Conservation (phyloP, 2,329 filamentous ascomycete species). For the Orbilia javanica region DNA sequence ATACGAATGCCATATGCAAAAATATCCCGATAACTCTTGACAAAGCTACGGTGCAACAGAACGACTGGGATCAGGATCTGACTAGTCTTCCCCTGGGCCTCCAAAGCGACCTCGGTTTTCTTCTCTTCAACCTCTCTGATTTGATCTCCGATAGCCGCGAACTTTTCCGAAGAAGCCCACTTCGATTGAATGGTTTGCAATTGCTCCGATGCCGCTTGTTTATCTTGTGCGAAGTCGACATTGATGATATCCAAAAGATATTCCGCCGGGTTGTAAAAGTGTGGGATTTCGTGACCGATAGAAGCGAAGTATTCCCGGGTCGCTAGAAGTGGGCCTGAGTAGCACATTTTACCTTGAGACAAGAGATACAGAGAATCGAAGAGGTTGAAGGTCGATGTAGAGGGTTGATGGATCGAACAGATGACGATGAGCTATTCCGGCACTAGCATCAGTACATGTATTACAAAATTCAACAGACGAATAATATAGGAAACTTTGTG, state of each 20-base stretch:
- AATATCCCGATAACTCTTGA: slow-evolving; percentile 86
- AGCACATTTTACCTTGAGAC: slow-evolving; percentile 77
- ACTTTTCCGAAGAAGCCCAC: slow-evolving; percentile 64
- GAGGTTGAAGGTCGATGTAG: slow-evolving; percentile 80
- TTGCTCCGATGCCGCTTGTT: slow-evolving; percentile 61
- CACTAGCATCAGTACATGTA: neutral
- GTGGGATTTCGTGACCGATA: slow-evolving; percentile 74
- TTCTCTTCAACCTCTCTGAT: slow-evolving; percentile 63
- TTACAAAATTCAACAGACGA: slow-evolving; percentile 3
- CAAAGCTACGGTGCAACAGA: slow-evolving; percentile 80
- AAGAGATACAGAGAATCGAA: slow-evolving; percentile 84
- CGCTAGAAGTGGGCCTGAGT: slow-evolving; percentile 75
- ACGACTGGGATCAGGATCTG: slow-evolving; percentile 70
- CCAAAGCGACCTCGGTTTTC: slow-evolving; percentile 60
- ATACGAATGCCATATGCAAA: slow-evolving; percentile 86
- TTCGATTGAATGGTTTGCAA: slow-evolving; percentile 65
- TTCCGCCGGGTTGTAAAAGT: slow-evolving; percentile 82
- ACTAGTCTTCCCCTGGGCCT: slow-evolving; percentile 65
- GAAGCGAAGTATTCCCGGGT: slow-evolving; percentile 75
- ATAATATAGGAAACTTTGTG: neutral
- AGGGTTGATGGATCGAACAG: slow-evolving; percentile 87
- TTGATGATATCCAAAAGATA: slow-evolving; percentile 83
- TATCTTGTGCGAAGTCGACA: slow-evolving; percentile 73
- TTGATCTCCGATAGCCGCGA: slow-evolving; percentile 60
- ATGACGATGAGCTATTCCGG: slow-evolving; percentile 76